These are phyloP conservation scores for Leccinellum rugosiceps DNA, from an alignment of 768 basidiomycete species.

Conservation along the genomic window DNA sequence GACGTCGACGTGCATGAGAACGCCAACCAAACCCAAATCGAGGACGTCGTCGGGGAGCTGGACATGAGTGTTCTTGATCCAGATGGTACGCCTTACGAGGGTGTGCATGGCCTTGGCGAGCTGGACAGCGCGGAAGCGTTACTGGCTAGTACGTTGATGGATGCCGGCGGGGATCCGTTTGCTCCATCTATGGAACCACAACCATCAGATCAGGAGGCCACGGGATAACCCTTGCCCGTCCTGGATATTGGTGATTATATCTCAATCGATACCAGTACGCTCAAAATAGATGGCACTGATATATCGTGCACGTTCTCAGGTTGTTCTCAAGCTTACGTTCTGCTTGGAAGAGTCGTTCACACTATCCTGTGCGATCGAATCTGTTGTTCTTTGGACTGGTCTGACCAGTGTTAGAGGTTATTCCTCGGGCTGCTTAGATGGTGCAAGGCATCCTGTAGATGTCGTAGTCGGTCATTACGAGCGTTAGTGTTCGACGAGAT, in stretches of 20 bases:
- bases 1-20: constrained; percentile 37
- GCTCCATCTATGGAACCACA: constrained; percentile 26
- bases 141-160: constrained; percentile 60
- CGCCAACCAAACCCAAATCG: constrained; percentile 18
- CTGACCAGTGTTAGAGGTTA: not conserved
- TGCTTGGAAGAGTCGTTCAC: not conserved
- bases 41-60: constrained; percentile 45
- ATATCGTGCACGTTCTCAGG: not conserved
- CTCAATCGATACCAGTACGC: not conserved
- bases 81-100: constrained; percentile 58
- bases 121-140: constrained; percentile 51
- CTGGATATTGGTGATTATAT: constrained; percentile 5
- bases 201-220: constrained; percentile 10
- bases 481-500: not conserved
- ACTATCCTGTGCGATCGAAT: not conserved
- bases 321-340: not conserved
- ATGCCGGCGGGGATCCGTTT: constrained; percentile 61
- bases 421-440: not conserved
- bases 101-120: constrained; percentile 52
- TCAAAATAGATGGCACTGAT: constrained; percentile 3
- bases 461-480: not conserved
- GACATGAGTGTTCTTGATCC: constrained; percentile 65
- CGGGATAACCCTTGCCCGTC: constrained; percentile 5
- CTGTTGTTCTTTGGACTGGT: not conserved
- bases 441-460: not conserved